Evolutionary conservation across 2,329 filamentous ascomycete species (phyloP).

Genomic region (Neocucurbitaria cava): DNA sequence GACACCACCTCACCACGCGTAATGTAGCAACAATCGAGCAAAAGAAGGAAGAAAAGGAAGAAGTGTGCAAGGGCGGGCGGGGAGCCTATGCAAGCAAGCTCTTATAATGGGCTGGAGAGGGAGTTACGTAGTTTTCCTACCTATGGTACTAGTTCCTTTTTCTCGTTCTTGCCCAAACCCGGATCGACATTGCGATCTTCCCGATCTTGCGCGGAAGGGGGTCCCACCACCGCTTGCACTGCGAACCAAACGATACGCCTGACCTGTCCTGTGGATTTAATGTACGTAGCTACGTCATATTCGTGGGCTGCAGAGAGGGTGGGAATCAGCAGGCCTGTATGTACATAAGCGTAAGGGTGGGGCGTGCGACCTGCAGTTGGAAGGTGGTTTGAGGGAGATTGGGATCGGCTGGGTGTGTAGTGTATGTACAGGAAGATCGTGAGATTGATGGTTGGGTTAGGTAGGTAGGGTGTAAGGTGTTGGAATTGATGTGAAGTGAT

Average conservation of each 20-base stretch:
- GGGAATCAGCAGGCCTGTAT: neutral
- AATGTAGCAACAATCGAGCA: too few species aligned
- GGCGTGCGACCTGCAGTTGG: neutral
- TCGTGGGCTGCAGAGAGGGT: neutral
- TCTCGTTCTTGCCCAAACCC: neutral
- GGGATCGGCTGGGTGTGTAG: neutral
- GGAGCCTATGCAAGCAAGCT: too few species aligned
- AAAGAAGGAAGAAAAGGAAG: too few species aligned
- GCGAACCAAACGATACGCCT: too few species aligned
- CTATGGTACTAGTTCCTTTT: too few species aligned
- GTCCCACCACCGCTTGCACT: neutral
- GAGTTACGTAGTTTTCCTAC: too few species aligned
- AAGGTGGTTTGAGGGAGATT: neutral
- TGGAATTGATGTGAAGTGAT: too few species aligned
- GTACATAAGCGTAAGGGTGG: too few species aligned
- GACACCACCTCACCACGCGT: too few species aligned
- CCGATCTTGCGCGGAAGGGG: neutral
- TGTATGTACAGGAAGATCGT: too few species aligned
- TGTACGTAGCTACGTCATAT: neutral
- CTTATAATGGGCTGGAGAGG: too few species aligned
- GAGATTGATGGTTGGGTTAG: neutral
- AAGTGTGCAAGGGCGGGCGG: too few species aligned
- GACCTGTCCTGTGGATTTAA: neutral
- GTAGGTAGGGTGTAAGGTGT: neutral
- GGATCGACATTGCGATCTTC: constrained; percentile 1